A percentile compares a stretch with the other conserved stretches of the same genome.
Conservation (phyloP, 2,329 filamentous ascomycete species). For the Diaporthe batatas region DNA sequence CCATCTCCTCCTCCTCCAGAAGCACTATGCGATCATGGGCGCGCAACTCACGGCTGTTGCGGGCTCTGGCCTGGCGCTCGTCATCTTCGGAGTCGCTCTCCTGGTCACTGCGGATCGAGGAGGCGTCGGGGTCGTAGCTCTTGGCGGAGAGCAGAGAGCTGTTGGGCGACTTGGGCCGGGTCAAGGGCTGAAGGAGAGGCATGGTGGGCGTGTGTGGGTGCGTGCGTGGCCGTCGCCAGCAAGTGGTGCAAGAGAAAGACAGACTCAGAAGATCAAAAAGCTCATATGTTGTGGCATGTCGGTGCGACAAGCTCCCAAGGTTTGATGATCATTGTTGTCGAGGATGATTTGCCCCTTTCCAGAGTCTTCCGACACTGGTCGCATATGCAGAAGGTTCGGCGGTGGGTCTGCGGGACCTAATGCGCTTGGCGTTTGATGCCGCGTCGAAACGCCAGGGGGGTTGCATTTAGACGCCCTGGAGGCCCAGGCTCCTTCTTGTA, state of each 20-base stretch:
- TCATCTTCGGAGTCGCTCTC: conserved; percentile 84
- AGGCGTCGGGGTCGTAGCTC: conserved; percentile 77
- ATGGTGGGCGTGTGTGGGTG: conserved; percentile 35
- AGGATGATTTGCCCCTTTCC: conserved; percentile 25
- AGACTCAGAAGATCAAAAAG: conserved; percentile 23
- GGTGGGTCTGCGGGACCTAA: conserved; percentile 34
- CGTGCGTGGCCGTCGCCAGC: conserved; percentile 39
- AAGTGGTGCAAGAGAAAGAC: conserved; percentile 20
- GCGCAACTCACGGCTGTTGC: conserved; percentile 77
- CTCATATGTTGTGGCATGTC: conserved; percentile 35
- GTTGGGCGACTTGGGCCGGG: conserved; percentile 42
- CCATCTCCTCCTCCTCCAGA: conserved; percentile 80
- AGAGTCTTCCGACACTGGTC: conserved; percentile 28
- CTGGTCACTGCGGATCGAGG: conserved; percentile 77
- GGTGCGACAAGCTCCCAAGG: conserved; percentile 30
- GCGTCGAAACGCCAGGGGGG: conserved; percentile 27
- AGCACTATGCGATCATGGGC: conserved; percentile 78
- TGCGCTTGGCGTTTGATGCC: conserved; percentile 32
- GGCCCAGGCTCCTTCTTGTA: not conserved
- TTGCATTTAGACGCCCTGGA: not conserved
- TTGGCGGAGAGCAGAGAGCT: conserved; percentile 71
- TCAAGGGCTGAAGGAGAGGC: conserved; percentile 41
- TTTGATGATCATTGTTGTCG: conserved; percentile 29
- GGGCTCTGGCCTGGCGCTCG: conserved; percentile 73
- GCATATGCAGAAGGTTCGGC: conserved; percentile 24